Conservation (phyloP, 2,329 filamentous ascomycete species). For the Apiospora malaysiana region DNA sequence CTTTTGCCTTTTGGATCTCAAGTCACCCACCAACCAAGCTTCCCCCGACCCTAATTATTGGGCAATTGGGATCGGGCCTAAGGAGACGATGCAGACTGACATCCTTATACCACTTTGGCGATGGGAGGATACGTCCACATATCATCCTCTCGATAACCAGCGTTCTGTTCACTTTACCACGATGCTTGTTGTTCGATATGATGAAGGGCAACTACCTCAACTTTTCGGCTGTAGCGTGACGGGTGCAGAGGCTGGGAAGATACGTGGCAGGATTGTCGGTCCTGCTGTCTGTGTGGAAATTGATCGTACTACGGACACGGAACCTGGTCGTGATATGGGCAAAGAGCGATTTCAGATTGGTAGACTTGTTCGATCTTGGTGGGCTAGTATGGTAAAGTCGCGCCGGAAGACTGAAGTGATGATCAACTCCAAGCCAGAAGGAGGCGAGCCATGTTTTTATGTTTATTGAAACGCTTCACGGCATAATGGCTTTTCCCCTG, state of each 20-base stretch:
- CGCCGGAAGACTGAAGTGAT: too few species aligned
- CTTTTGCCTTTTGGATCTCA: not conserved
- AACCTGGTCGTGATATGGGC: not conserved
- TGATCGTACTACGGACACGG: not conserved
- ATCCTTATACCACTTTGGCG: not conserved
- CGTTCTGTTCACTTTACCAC: not conserved
- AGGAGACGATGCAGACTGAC: not conserved
- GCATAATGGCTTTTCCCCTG: too few species aligned
- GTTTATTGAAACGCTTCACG: too few species aligned
- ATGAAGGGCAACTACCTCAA: not conserved
- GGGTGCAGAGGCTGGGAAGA: not conserved
- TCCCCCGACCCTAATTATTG: not conserved
- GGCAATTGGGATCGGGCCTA: not conserved
- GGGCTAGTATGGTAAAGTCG: too few species aligned
- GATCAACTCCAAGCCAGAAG: too few species aligned
- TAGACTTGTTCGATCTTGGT: too few species aligned
- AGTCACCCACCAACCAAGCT: not conserved
- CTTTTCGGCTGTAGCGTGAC: not conserved
- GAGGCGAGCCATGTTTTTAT: too few species aligned
- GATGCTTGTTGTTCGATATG: not conserved
- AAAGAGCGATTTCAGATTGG: too few species aligned
- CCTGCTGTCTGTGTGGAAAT: not conserved
- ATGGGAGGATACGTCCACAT: not conserved
- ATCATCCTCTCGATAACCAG: not conserved
- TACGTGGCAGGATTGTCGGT: not conserved